A percentile compares a stretch with the other conserved stretches of the same genome.
These are phyloP conservation scores for Metschnikowia cubensis DNA, from an alignment of 805 yeast genomes.

Conservation along the genomic window DNA sequence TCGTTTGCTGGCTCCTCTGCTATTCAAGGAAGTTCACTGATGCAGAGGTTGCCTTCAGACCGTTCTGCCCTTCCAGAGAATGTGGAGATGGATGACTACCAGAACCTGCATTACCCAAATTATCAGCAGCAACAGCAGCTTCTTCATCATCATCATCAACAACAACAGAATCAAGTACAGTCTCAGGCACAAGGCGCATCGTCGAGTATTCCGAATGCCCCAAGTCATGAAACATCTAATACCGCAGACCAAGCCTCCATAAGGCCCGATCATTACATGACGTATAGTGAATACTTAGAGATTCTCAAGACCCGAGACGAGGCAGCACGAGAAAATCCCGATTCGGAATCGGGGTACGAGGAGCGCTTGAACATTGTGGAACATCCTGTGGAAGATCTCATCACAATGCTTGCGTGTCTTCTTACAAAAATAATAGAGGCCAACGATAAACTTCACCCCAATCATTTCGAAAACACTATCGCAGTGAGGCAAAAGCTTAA, in stretches of 20 bases:
- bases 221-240: background rate
- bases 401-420: conserved; percentile 80
- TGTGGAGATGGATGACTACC: background rate
- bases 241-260: conserved; percentile 1
- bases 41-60: conserved; percentile 11
- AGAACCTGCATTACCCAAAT: background rate
- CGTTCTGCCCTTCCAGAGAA: background rate
- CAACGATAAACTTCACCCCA: conserved; percentile 78
- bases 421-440: conserved; percentile 85
- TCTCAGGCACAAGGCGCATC: background rate
- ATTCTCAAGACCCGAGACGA: conserved; percentile 20
- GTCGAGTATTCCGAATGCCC: background rate
- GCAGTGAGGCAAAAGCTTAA: conserved; percentile 37
- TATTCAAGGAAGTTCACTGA: background rate
- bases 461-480: conserved; percentile 49
- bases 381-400: conserved; percentile 74
- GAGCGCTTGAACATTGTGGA: conserved; percentile 73
- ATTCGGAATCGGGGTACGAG: conserved; percentile 23
- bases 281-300: conserved; percentile 38
- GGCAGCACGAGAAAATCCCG: conserved; percentile 10
- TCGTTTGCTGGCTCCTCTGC: conserved; percentile 1
- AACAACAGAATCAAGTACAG: conserved; percentile 2
- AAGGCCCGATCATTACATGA: conserved; percentile 42
- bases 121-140: conserved; percentile 1
- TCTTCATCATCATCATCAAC: conserved; percentile 5